These are phyloP conservation scores for Uronychia setigera DNA, from an alignment of 73 alveolate species.

Conservation along the genomic window DNA sequence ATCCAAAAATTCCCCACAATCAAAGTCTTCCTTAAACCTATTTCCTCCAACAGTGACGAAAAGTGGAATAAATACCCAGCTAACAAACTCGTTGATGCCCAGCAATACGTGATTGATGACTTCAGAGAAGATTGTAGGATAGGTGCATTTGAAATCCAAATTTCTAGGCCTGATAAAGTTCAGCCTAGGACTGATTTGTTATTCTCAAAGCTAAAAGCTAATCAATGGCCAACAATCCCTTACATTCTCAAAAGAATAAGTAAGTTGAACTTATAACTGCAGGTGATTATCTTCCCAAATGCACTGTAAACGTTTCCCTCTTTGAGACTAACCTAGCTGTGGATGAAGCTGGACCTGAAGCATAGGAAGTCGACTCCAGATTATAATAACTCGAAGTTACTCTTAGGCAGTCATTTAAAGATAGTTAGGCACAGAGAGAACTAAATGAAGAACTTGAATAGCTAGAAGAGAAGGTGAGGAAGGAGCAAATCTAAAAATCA, in stretches of 20 bases:
- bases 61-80: background rate
- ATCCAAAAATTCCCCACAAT: conserved; percentile 33
- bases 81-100: background rate
- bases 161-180: background rate
- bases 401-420: background rate
- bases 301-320: conserved; percentile 25
- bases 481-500: conserved; percentile 2
- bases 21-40: conserved; percentile 46
- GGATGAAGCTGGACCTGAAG: conserved; percentile 7
- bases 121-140: conserved; percentile 19
- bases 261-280: background rate
- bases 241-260: conserved; percentile 11
- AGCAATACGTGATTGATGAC: background rate
- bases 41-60: background rate
- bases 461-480: background rate
- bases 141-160: conserved; percentile 57
- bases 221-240: conserved; percentile 45
- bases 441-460: background rate
- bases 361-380: conserved; percentile 1
- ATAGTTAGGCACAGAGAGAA: conserved; percentile 8
- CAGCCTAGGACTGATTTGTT: background rate
- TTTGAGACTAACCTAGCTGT: conserved; percentile 6
- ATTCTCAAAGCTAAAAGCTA: conserved; percentile 32
- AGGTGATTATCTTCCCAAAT: conserved; percentile 22
- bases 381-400: conserved; percentile 7